Base-by-base conservation (phyloP, 2,329 filamentous ascomycete species). In the Colletotrichum sp. region DNA sequence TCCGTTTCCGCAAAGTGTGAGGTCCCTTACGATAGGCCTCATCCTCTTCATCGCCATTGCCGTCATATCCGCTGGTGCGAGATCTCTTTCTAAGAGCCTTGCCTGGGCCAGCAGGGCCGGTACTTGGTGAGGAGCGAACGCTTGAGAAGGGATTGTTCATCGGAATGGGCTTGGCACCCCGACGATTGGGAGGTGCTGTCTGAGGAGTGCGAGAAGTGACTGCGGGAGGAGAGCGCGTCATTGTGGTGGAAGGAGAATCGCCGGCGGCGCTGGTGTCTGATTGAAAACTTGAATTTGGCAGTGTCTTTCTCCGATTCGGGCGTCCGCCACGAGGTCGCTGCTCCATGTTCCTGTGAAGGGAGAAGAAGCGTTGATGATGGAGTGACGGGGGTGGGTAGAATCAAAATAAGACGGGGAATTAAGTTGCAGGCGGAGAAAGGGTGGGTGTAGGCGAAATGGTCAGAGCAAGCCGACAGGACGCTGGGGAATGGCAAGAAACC, bases 1-100 rank as follows among this genome's bases (percentile, higher is more conserved):
- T 85, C 69, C 90, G 87, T 81, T 89, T 91, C 78, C 90, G 87
- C 34, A 92, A 86, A 39, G 90, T 90, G 82, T 92, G 90, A 65
- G 90, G 90, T 68, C 90, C 90, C 81, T 92, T 92, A 70, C 85
- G 87, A 68, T 87, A 90, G 74, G 86, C 87, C 77, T 87, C 84
- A 48, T 85, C 84, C 26, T 90, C 88, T 60, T 88, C 87, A n/a
- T 86, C 85, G 16, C 43, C 69, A n/a, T 55, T 57, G 18, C 69
- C 77, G 12, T 77, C 75, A 30, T 65, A 57, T 34, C 60, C 77
- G 30, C 67, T 57, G 12, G 72, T 59, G n/a, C 77, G 77, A 68
- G 76, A 73, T 24, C 57, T 71, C 66, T 75, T 77, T 43, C 75
- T 71, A 39, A 72, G 66, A 52, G 66, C 32, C 72, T 69, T 77